Percentiles rank a stretch among this genome's conserved stretches.
These are phyloP conservation scores for Leptodontidium sp. DNA, from an alignment of 2,329 filamentous ascomycete genomes.

Conservation along the genomic window DNA sequence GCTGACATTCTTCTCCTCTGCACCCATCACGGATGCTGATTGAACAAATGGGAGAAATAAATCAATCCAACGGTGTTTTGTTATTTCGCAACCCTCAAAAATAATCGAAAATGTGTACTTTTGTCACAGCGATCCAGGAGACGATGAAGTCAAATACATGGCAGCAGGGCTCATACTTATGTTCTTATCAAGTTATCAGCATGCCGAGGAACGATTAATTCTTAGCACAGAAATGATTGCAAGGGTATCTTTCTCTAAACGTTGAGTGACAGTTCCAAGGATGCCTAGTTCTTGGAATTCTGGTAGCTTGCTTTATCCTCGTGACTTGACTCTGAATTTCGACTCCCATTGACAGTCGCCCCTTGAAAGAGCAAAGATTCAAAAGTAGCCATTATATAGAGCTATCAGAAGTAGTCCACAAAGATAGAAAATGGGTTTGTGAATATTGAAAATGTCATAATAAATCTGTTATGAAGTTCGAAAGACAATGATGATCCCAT, in stretches of 20 bases:
- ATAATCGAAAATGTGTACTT: background rate
- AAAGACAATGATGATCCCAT: background rate
- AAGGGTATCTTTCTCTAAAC: slow-evolving; percentile 2
- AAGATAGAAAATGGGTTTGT: background rate
- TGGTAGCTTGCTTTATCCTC: background rate
- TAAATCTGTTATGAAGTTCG: background rate
- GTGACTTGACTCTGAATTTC: background rate
- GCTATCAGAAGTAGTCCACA: too few species aligned
- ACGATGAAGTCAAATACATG: background rate
- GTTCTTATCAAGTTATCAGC: slow-evolving; percentile 14
- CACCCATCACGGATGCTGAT: slow-evolving; percentile 2
- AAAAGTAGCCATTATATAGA: too few species aligned
- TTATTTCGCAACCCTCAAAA: too few species aligned
- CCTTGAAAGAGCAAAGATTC: too few species aligned
- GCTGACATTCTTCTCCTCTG: slow-evolving; percentile 3
- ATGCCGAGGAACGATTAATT: background rate
- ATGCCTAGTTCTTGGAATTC: slow-evolving; percentile 6
- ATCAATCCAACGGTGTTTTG: background rate
- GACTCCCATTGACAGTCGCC: too few species aligned
- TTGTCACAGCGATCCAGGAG: background rate
- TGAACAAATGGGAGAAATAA: background rate
- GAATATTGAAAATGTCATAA: background rate
- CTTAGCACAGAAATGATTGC: background rate
- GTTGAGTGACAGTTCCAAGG: background rate
- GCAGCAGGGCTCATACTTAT: slow-evolving; percentile 13